Base-by-base conservation (phyloP, 2,329 filamentous ascomycete species). In the Xylariaceae sp. region DNA sequence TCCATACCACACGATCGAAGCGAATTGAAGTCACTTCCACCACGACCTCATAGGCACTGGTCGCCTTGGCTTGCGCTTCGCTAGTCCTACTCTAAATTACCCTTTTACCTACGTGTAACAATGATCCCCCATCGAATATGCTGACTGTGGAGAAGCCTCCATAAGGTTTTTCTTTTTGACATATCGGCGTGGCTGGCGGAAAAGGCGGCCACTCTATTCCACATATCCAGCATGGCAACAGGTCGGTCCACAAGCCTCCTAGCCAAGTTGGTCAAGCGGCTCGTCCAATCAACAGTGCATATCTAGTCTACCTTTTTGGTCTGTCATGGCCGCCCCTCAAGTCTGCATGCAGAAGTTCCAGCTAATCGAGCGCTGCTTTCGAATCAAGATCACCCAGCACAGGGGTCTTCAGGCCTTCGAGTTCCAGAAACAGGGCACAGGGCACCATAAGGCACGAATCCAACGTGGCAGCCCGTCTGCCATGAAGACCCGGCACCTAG, bases 381-480 rank as follows among this genome's bases (percentile, higher is more conserved):
- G 19, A 56, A 26, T 47, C 23, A 18, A 50, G 41, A 20, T 53
- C 41, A 16, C 41, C 48, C 52, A 44, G 41, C 26, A 5, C 10
- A 29, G 46, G 40, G 45, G 2, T 43, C 44, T 40, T 44, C 41
- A 54, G 40, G 37, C 43, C 52, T 40, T 18, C 32, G 44, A 26
- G 18, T 23, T 50, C 52, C 46, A 21, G 32, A 37, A 37, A 20
- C 45, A 49, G 20, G 29, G 51, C 26, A 45, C 21, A 42, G 47
- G 47, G 32, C 32, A 37, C 32, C 48, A 48, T 59, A 63, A 49
- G 60, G 58, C 61, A 66, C 52, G 56, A 61, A 58, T 54, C 46
- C 61, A 64, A 69, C 68, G 68, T 70, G 68, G 68, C 68, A 65
- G 57, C 19, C 44, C 52, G 48, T 62, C 63, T 45, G 50, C 56